Conservation (phyloP, 2,329 filamentous ascomycete genomes). For the Lecanicillium sp. region DNA sequence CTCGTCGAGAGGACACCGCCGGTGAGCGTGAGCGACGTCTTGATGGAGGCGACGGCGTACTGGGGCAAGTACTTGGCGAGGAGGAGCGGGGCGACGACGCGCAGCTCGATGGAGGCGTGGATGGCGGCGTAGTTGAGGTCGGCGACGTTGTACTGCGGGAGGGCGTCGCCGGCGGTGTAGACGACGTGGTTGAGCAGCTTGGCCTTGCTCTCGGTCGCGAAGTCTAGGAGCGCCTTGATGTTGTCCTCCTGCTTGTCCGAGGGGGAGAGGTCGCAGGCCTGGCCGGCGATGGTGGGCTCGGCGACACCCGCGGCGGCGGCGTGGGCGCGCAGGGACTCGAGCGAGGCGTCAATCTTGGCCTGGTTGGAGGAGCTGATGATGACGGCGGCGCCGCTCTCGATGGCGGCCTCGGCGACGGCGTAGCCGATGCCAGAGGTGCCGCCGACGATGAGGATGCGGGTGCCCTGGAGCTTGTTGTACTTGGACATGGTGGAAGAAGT, state of each 20-base stretch:
- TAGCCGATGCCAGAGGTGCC: slow-evolving; percentile 58
- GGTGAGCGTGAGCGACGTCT: slow-evolving; percentile 50
- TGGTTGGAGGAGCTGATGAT: slow-evolving; percentile 50
- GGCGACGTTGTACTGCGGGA: slow-evolving; percentile 18
- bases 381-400: slow-evolving; percentile 47
- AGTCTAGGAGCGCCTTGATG: slow-evolving; percentile 41
- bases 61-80: slow-evolving; percentile 42
- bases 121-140: slow-evolving; percentile 36
- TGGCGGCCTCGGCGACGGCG: slow-evolving; percentile 27
- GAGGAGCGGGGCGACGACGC: slow-evolving; percentile 45
- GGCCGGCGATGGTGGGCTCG: not conserved
- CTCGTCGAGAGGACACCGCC: slow-evolving; percentile 45
- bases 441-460: slow-evolving; percentile 53
- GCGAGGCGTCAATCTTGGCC: slow-evolving; percentile 34
- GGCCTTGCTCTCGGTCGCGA: slow-evolving; percentile 35
- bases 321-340: not conserved
- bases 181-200: slow-evolving; percentile 51
- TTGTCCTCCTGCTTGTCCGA: slow-evolving; percentile 16
- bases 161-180: slow-evolving; percentile 48
- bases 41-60: slow-evolving; percentile 36
- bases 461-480: slow-evolving; percentile 29
- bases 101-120: slow-evolving; percentile 38
- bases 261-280: slow-evolving; percentile 18
- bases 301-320: slow-evolving; percentile 27
- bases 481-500: slow-evolving; percentile 19